Evolutionary conservation across 257 asterid species (phyloP).

Genomic region (Solanum bulbocastanum): DNA sequence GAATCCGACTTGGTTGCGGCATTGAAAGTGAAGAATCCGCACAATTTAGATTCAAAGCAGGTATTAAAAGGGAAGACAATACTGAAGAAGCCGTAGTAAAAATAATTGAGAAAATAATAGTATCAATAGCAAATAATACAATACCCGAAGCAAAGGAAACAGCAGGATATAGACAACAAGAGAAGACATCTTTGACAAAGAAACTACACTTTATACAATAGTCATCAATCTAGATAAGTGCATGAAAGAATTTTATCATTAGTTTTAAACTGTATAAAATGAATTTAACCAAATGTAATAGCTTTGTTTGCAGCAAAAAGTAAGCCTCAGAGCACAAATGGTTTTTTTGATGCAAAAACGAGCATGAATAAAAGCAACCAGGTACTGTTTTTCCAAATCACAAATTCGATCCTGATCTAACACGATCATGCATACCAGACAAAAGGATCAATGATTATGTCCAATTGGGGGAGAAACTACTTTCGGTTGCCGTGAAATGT

Average conservation of each 20-base stretch:
- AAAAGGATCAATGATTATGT: background rate
- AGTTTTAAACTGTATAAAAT: background rate
- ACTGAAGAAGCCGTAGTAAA: background rate
- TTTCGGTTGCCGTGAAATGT: background rate
- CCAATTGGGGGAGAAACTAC: background rate
- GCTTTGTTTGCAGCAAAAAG: background rate
- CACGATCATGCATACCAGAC: background rate
- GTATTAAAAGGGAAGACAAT: background rate
- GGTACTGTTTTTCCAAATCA: background rate
- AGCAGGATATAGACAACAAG: background rate
- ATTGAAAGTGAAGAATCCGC: background rate
- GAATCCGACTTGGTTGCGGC: background rate
- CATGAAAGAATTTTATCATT: background rate
- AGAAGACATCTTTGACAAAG: background rate
- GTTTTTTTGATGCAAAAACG: background rate
- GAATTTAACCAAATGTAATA: background rate
- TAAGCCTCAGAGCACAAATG: background rate
- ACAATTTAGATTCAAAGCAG: background rate
- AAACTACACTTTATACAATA: background rate
- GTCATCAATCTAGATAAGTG: background rate
- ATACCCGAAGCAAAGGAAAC: background rate
- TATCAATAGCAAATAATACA: background rate
- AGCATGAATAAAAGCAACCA: background rate
- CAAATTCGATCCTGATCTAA: background rate
- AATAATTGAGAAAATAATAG: background rate